Evolutionary conservation across 345 rosid species (phyloP), one percentile per base, ranked within the genome.

Genomic region (Gossypium mustelinum): DNA sequence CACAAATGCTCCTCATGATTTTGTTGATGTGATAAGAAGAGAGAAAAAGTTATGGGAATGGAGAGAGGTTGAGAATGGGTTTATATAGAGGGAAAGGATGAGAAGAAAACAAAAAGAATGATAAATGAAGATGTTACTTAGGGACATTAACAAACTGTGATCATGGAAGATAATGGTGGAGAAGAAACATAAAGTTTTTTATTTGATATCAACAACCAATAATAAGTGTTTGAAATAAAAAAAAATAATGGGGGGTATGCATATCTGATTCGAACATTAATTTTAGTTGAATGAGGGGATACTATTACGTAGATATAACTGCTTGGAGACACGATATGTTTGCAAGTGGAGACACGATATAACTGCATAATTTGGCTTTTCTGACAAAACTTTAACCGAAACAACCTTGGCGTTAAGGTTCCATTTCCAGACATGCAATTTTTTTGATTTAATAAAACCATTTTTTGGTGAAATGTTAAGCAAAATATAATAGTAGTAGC

Each of bases 41-140:
- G 50, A 41, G 11, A n/a, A 57, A 17, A 9, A 58, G 24, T 39
- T 59, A 56, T 68, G 73, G 7, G 70, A 77, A 67, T 0, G 18
- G 25, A 51, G 78, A 62, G 68, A 34, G 43, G 57, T 55, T 0
- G n/a, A 55, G 24, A 4, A 54, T 3, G 39, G 81, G 61, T 57
- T 72, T 82, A 79, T 83, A 89, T 83, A 65, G 84, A 61, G 83
- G 24, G 18, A 20, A 4, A 27, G 14, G 70, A 48, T n/a, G 18
- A 59, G 20, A 79, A 60, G 3, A 63, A 52, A 59, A 74, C 75
- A 75, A 65, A 39, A 16, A 43, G 63, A 60, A 68, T 39, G 24
- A 12, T 58, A 58, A 77, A 68, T 29, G 80, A 80, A 79, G 81
- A 77, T 67, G 78, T 86, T 81, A 56, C 90, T 87, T 87, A 29